These are phyloP conservation scores for Furculomyces boomerangus DNA, from an alignment of 371 early-diverging fungal species.

Conservation along the genomic window DNA sequence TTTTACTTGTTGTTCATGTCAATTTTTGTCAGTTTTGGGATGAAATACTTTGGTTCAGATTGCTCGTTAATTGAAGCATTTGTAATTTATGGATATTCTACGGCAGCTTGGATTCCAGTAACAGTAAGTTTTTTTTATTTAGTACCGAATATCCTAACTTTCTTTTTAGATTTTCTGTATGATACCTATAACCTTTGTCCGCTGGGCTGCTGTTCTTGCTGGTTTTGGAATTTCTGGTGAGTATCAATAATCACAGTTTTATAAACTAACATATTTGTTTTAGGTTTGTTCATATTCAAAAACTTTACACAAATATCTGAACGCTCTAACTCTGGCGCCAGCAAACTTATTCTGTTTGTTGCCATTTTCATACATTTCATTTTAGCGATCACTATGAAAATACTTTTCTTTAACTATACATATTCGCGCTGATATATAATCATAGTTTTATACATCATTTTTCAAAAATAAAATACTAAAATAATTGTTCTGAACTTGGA, in stretches of 20 bases:
- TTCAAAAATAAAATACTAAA: no score
- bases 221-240: no score
- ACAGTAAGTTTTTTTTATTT: no score
- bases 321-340: constrained; percentile 19
- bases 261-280: no score
- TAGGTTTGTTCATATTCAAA: constrained; percentile 13
- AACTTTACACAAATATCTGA: constrained; percentile 20
- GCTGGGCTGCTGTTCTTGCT: constrained; percentile 2
- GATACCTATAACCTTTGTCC: background rate
- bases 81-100: constrained; percentile 77
- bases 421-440: no score
- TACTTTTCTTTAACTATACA: constrained; percentile 49
- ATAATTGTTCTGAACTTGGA: no score
- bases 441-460: no score
- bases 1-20: constrained; percentile 57
- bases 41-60: constrained; percentile 66
- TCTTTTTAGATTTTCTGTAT: constrained; percentile 36
- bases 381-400: constrained; percentile 60
- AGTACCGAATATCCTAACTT: no score
- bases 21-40: constrained; percentile 52
- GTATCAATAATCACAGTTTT: no score
- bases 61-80: constrained; percentile 67
- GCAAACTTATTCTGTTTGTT: constrained; percentile 36
- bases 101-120: constrained; percentile 82
- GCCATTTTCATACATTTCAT: constrained; percentile 46